Base-by-base conservation (phyloP, 1,284 basidiomycete genomes). In the Apiotrichum veenhuisii region DNA sequence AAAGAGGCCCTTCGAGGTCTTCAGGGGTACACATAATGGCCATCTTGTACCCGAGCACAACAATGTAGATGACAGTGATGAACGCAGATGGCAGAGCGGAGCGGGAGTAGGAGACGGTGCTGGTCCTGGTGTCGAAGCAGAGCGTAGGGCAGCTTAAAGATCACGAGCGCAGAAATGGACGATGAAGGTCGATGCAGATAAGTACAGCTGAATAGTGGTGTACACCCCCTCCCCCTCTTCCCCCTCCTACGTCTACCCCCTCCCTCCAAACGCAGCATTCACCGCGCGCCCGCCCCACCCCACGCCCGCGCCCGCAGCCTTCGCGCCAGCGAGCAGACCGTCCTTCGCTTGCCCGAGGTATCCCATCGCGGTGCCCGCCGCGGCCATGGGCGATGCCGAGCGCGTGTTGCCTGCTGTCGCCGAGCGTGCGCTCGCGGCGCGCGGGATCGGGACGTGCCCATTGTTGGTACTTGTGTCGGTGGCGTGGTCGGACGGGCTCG, bases 311-410 rank as follows among this genome's bases (percentile, higher is more conserved):
- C 46, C 46, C 20, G 46, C 70, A 10, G 71, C 69, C 52, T 66
- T 70, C 1, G 66, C 70, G 5, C 71, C 65, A 3, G 72, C 71
- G 4, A 69, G 53, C 34, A 74, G 46, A 7, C 71, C 72, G 37
- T 70, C 74, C 61, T 72, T 75, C 0, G 72, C 74, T 55, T 74
- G 72, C 38, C 70, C 74, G 36, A 76, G 58, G 54, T 76, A 76
- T 20, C 72, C 72, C 56, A 70, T 37, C 0, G 65, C 63, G 8
- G 57, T 49, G 30, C 53, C 52, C 22, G 55, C 53, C 34, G 54
- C 34, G 2, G 37, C 25, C 47, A 42, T 48, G 18, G 58, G 54
- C 20, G 54, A 54, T 5, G 36, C 20, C 20, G 50, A 33, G 36
- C 57, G 36, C 3, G 27, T 38, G 14, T n/a, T 22, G n/a, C 25